Base-by-base conservation (phyloP, 768 basidiomycete species). In the Auricularia sp. region DNA sequence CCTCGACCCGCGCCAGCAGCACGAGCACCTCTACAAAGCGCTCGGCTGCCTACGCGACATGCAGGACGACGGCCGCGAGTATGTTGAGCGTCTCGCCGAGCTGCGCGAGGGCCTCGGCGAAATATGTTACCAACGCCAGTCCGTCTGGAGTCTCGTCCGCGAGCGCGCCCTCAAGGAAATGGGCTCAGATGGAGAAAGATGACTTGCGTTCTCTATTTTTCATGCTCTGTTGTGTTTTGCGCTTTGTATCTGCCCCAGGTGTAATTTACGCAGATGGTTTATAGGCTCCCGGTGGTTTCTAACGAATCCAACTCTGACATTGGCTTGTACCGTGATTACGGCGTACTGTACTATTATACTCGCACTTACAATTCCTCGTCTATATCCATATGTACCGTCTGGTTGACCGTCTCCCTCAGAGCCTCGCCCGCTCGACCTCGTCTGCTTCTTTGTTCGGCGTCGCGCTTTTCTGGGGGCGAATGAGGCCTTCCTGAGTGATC, bases 1-100 rank as follows among this genome's bases (percentile, higher is more conserved):
- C 11, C 64, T 84, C 86, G 1, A 84, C 86, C 69, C 88, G 87
- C 67, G 75, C 83, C 5, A 81, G 82, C 88, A 90, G 68, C 74
- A 84, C 65, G 87, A 85, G 59, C 86, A 77, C 14, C 72, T 93
- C 64, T 90, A 92, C 71, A 91, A 90, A 71, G 85, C 87, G 14
- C 68, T 93, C 43, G 83, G 87, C 16, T 80, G 84, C 2, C 74
- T 93, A 62, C 83, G 88, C 62, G 92, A 94, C 68, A 77, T 94
- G 23, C 87, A 90, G 68, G 92, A 93, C 70, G 92, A 94, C 69
- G 88, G 88, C 4, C 79, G 90, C 56, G 92, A 93, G 73, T 94
- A 93, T 71, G 85, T 88, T 4, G 91, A 93, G 70, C 83, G 91
- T 34, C 74, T 94, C 63, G 84, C 89, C 70, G 92, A 94, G 72